Evolutionary conservation across 1,284 basidiomycete genomes (phyloP), one percentile per base, ranked within the genome.

Genomic region (Irpex sp.): DNA sequence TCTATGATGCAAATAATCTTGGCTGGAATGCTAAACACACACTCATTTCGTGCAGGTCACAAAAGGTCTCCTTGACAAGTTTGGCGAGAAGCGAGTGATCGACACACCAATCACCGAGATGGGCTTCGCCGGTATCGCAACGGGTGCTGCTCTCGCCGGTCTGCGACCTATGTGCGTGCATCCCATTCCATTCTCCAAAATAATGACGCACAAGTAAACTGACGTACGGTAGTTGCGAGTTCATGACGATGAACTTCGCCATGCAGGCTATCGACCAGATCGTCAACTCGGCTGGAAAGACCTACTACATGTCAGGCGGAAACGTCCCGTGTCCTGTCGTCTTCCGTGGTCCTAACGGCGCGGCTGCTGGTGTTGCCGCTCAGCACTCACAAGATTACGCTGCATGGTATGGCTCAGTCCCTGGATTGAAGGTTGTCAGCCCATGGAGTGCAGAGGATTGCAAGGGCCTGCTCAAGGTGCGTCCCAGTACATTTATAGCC

Each of bases 301-400:
- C 97, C 9, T 96, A 98, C 82, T 99, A 99, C 88, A 99, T 99
- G 97, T 98, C 96, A 55, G 97, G 96, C 67, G 97, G 97, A 70
- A 97, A 96, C 74, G 94, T 97, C 21, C 93, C 94, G 11, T 98
- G 97, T 82, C 96, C 97, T 36, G 92, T 99, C 69, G 96, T 98
- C 64, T 99, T 99, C 91, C 95, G 97, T 81, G 97, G 97, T 64
- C 97, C 97, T 66, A 99, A 99, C 79, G 97, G 97, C 77, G 97
- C 97, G 63, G 97, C 97, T 61, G 82, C 96, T 64, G 97, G 97
- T 85, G 97, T 99, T 62, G 97, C 74, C 59, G 97, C 97, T 48
- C 92, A 94, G 75, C 94, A 97, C 76, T 96, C 94, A 37, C 94
- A 96, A 76, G 94, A 96, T 73, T 96, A 91, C 72, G 88, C 91